Conservation (phyloP, 2,329 filamentous ascomycete genomes). For the Penicillium sp. region DNA sequence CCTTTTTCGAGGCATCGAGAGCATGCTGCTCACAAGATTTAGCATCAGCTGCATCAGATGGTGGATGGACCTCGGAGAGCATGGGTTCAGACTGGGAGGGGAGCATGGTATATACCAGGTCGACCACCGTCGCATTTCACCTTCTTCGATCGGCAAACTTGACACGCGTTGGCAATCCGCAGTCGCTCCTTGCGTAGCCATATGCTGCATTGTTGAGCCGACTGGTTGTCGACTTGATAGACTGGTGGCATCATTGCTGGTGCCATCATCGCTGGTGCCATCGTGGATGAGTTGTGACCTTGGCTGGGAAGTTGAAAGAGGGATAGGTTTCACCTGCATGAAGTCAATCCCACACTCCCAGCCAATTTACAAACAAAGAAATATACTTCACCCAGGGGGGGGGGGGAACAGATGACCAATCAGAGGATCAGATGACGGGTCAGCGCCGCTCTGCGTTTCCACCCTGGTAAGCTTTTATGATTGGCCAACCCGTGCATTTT, state of each 20-base stretch:
- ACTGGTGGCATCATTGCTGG: background rate
- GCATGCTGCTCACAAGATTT: background rate
- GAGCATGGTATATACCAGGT: background rate
- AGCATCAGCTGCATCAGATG: background rate
- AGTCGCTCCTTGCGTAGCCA: background rate
- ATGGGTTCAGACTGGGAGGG: background rate
- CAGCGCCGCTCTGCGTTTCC: background rate
- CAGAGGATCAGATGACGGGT: background rate
- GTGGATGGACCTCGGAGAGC: background rate
- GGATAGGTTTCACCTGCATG: background rate
- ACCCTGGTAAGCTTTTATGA: background rate
- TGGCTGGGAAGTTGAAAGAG: background rate
- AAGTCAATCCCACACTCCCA: background rate
- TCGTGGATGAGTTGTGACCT: background rate
- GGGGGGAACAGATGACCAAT: background rate
- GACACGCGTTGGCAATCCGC: background rate
- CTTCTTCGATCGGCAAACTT: background rate
- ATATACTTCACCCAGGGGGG: background rate
- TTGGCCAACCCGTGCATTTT: background rate
- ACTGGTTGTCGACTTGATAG: background rate
- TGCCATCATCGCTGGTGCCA: background rate
- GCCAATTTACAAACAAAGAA: background rate
- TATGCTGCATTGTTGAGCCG: background rate
- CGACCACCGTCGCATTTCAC: background rate
- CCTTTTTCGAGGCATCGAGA: background rate